These are phyloP conservation scores for Geotrichum macrosporum DNA, from an alignment of 1,139 yeast genomes.

Conservation along the genomic window DNA sequence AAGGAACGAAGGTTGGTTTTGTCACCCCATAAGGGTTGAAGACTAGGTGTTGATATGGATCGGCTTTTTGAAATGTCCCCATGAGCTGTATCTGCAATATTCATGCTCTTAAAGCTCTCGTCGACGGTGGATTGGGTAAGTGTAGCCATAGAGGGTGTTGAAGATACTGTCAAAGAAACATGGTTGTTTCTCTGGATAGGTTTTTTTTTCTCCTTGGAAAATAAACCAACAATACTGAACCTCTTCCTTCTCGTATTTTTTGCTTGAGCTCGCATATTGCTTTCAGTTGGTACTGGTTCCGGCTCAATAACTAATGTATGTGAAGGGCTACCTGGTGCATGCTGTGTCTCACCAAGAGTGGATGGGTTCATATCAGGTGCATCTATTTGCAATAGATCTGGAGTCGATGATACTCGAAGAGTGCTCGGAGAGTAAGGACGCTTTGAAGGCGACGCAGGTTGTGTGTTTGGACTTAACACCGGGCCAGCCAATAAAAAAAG, in stretches of 20 bases:
- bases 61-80: neutral
- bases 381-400: neutral
- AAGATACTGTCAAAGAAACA: neutral
- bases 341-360: too few species aligned
- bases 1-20: neutral
- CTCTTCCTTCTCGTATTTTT: slow-evolving; percentile 3
- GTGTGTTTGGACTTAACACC: neutral
- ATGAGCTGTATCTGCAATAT: neutral
- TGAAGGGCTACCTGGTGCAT: too few species aligned
- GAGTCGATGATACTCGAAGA: neutral
- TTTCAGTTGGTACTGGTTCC: neutral
- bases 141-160: neutral
- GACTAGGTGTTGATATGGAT: neutral
- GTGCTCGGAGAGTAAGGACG: too few species aligned
- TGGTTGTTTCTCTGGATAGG: neutral
- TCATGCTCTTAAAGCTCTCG: neutral
- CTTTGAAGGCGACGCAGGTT: too few species aligned
- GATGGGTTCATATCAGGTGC: too few species aligned
- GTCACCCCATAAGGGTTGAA: neutral
- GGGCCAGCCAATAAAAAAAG: slow-evolving; percentile 3
- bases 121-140: neutral
- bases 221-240: slow-evolving; percentile 7
- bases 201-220: neutral
- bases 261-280: neutral
- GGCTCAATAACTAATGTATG: neutral